Base-by-base conservation (phyloP, 768 basidiomycete genomes). In the Lentinula aciculospora region DNA sequence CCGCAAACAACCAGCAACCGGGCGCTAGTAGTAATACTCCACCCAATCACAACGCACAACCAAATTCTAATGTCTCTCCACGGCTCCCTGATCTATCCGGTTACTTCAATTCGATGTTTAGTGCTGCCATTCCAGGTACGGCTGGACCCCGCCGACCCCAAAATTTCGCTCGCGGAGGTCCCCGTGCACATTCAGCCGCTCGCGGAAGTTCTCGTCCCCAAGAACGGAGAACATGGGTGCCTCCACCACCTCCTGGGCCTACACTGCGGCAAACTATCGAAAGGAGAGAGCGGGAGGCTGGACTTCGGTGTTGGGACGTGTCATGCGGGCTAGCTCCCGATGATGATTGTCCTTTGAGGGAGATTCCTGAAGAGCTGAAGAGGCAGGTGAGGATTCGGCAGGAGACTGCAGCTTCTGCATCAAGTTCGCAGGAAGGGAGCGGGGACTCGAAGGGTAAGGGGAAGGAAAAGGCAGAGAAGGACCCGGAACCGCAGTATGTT, bases 181-280 rank as follows among this genome's bases (percentile, higher is more conserved):
- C 7, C 15, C 54, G 19, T 25, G 23, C 39, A 7, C 27, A 31
- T 15, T 27, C 21, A 8, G 9, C 34, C 10, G 34, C 37, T 39
- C 36, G 28, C 3, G 40, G 36, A 53, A 17, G 39, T 27, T 12
- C 28, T 27, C 27, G 29, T 39, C 7, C 40, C 13, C 48, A 53
- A n/a, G 15, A 48, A 36, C 36, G 34, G 46, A 63, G 63, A 4
- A 69, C 73, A 47, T 91, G 88, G 88, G 69, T 74, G 2, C 74
- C 77, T 1, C 88, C 88, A 0, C 70, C 83, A 0, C 73, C 86
- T 0, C 88, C 88, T 2, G 89, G 89, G 0, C 78, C 76, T 32
- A 88, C 88, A 5, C 70, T 91, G 44, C 85, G 90, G 27, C 82
- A 91, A 67, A 80, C 84, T 5, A 75, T 92, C 17, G 90, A 92